Percentiles rank a stretch among this genome's conserved stretches.
phyloP scores from a whole-genome alignment of 2,329 filamentous ascomycete genomes.

The Zymoseptoria tritici region DNA sequence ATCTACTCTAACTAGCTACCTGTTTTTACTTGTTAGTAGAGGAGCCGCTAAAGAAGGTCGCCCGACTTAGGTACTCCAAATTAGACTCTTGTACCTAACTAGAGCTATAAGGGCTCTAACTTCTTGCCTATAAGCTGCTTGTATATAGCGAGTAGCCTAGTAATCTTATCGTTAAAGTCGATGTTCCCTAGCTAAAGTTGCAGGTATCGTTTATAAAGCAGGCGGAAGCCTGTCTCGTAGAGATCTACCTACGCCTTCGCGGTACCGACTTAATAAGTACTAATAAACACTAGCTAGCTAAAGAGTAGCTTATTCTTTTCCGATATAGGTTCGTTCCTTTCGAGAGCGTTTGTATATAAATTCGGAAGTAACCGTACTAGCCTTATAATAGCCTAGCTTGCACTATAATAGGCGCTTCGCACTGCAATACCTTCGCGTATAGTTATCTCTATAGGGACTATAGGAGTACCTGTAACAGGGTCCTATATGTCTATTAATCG shows the following conservation, averaged over 20 bases:
- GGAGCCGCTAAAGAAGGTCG: background rate
- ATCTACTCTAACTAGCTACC: background rate
- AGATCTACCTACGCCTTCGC: background rate
- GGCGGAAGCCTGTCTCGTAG: background rate
- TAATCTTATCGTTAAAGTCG: background rate
- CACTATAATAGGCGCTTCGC: background rate
- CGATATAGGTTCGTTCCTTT: background rate
- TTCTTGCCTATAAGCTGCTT: background rate
- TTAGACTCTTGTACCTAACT: background rate
- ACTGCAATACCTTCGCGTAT: background rate
- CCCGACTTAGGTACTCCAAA: background rate
- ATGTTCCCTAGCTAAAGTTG: background rate
- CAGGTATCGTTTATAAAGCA: background rate
- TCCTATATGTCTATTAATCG: background rate
- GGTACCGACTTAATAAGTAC: background rate
- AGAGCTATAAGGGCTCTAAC: background rate
- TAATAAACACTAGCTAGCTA: background rate
- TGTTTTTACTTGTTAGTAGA: background rate
- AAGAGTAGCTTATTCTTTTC: background rate
- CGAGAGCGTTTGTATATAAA: background rate
- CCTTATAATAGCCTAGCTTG: background rate
- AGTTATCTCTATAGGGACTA: background rate
- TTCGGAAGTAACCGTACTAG: background rate
- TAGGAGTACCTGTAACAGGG: background rate
- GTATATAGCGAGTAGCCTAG: background rate